Conservation (phyloP, 768 basidiomycete species). For the Mycena latifolia region DNA sequence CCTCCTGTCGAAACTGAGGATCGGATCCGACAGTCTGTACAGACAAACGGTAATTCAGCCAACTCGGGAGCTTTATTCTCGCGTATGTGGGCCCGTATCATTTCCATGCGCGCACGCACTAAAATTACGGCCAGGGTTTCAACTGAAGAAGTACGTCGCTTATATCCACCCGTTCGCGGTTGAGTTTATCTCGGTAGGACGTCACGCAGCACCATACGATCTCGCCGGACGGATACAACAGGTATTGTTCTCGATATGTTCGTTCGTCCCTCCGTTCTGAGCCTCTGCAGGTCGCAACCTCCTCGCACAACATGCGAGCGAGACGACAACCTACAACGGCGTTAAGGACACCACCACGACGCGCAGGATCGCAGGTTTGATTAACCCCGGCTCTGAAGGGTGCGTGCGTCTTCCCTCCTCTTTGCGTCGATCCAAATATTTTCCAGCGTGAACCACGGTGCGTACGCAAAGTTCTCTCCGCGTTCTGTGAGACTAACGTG, state of each 20-base stretch:
- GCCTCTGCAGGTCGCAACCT: slow-evolving; percentile 13
- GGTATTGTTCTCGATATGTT: not conserved
- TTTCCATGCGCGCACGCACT: no score
- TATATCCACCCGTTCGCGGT: no score
- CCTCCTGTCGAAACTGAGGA: no score
- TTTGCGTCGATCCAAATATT: no score
- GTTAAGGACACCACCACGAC: slow-evolving; percentile 9
- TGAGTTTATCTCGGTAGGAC: not conserved
- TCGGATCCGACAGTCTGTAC: slow-evolving; percentile 10
- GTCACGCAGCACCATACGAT: slow-evolving; percentile 1
- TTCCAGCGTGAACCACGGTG: no score
- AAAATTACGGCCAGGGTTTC: no score
- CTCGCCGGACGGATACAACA: not conserved
- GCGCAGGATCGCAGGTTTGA: no score
- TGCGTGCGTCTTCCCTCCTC: no score
- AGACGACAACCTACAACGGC: not conserved
- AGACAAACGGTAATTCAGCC: slow-evolving; percentile 8
- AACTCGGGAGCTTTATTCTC: slow-evolving; percentile 25
- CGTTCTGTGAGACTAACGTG: no score
- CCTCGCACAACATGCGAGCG: slow-evolving; percentile 13
- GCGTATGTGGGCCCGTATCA: no score
- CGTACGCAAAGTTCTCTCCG: no score
- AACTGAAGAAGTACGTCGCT: slow-evolving; percentile 8
- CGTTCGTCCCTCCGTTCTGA: not conserved
- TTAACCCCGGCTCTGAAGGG: no score